Evolutionary conservation across 495 filamentous ascomycete genomes (phyloP).

Genomic region (Glonium stellatum): DNA sequence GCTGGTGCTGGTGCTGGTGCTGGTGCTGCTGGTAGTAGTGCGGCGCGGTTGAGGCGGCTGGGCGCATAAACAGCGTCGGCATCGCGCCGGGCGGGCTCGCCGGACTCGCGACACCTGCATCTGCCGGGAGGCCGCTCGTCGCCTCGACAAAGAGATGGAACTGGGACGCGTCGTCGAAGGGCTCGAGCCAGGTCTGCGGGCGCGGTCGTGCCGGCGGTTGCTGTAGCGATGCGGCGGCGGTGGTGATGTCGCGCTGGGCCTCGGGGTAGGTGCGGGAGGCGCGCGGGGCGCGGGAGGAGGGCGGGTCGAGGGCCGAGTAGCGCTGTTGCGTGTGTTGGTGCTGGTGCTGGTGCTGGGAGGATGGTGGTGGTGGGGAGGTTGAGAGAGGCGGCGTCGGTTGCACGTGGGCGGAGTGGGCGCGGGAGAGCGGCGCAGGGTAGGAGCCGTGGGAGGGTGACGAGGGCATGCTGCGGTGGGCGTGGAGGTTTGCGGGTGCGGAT

Average conservation of each 20-base stretch:
- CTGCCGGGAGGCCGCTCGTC: conserved; percentile 29
- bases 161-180: conserved; percentile 28
- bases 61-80: neutral
- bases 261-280: conserved; percentile 25
- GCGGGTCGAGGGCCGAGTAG: neutral
- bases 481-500: conserved; percentile 10
- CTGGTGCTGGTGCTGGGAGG: conserved; percentile 1
- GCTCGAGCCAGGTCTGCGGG: conserved; percentile 23
- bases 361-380: neutral
- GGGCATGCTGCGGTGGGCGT: conserved; percentile 24
- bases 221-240: conserved; percentile 5
- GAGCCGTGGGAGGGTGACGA: conserved; percentile 12
- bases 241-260: neutral
- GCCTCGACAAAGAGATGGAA: conserved; percentile 35
- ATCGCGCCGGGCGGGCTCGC: neutral
- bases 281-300: conserved; percentile 16
- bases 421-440: neutral
- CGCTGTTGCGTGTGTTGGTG: neutral
- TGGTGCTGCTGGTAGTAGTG: no score
- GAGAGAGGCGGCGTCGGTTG: conserved; percentile 8
- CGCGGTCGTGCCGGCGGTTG: conserved; percentile 1
- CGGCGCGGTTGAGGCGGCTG: neutral
- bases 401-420: conserved; percentile 7
- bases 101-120: neutral
- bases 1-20: no score